Evolutionary conservation across 1,284 basidiomycete species (phyloP), one percentile per base, ranked within the genome.

Genomic region (Exobasidium cylindrosporum): DNA sequence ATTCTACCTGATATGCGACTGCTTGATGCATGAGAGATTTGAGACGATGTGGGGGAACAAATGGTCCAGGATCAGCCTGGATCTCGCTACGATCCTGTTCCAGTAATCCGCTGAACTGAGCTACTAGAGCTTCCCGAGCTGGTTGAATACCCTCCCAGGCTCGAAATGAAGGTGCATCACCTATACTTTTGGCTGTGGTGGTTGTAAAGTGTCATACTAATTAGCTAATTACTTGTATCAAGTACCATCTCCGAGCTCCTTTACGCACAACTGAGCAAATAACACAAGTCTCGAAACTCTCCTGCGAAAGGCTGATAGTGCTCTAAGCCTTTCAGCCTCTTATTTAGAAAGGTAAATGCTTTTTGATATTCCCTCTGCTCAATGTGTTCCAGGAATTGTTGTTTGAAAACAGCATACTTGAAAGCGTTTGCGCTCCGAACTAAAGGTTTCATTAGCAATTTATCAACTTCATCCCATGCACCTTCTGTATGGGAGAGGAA

Each of bases 281-380:
- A 84, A 46, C 83, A 82, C 31, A 84, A 72, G 58, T 82, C 81
- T 57, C 82, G 79, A 62, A 83, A 83, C 69, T 83, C 83, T 60
- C 81, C 81, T 0, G 82, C 80, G 30, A 82, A 81, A 1, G 83
- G 83, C 64, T 83, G 83, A 61, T 83, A 84, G 62, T 83, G 83
- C 60, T 84, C 83, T 17, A 84, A 74, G 5, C 82, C 82, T 67
- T 83, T 83, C 29, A 84, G 72, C 0, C 83, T 76, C 63, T 83
- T 83, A 57, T 81, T 81, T 17, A 84, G 76, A 21, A 83, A 81
- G 24, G 83, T 83, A 74, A 84, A 84, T 1, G 83, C 83, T 60
- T 75, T 73, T 50, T 80, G 76, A 14, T 76, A 79, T 74, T 80
- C 74, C 72, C 83, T 77, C 54, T 83, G 82, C 63, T 84, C 83